phyloP scores from a whole-genome alignment of 2,329 filamentous ascomycete species.

The Eutypa lata region DNA sequence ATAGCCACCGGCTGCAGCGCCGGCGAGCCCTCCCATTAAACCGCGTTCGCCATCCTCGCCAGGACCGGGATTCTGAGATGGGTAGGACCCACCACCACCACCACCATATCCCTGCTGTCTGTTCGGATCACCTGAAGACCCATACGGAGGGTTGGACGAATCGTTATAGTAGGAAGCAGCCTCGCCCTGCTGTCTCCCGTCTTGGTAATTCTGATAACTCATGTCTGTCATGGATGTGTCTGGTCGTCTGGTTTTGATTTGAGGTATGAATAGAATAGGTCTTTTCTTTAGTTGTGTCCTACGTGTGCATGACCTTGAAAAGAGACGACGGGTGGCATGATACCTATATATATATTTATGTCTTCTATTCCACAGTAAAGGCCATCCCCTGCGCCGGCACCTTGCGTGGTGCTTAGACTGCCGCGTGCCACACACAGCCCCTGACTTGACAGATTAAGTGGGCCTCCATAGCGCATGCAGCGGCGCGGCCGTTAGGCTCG shows the following conservation, averaged over 20 bases:
- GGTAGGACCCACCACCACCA: not conserved
- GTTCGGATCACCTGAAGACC: constrained; percentile 1
- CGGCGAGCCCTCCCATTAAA: constrained; percentile 36
- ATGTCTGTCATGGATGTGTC: constrained; percentile 2
- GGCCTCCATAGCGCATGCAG: not conserved
- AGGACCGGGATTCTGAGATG: not conserved
- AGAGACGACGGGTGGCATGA: too few relatives aligned
- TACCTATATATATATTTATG: constrained; percentile 4
- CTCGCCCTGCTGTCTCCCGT: constrained; percentile 6
- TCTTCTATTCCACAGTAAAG: not conserved
- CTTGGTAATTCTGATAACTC: constrained; percentile 9
- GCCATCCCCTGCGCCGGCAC: constrained; percentile 1
- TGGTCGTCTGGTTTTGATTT: not conserved
- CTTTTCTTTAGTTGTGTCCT: too few relatives aligned
- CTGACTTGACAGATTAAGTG: constrained; percentile 6
- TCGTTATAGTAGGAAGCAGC: constrained; percentile 12
- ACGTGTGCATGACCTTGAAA: too few relatives aligned
- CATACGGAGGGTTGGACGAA: constrained; percentile 6
- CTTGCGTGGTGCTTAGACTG: constrained; percentile 5
- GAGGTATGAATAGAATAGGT: not conserved
- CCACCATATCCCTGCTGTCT: not conserved
- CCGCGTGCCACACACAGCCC: constrained; percentile 9
- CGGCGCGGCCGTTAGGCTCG: not conserved
- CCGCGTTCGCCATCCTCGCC: constrained; percentile 37
- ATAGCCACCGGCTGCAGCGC: constrained; percentile 37